phyloP scores from a whole-genome alignment of 2,329 filamentous ascomycete species.

The Rhexocercosporidium sp. region DNA sequence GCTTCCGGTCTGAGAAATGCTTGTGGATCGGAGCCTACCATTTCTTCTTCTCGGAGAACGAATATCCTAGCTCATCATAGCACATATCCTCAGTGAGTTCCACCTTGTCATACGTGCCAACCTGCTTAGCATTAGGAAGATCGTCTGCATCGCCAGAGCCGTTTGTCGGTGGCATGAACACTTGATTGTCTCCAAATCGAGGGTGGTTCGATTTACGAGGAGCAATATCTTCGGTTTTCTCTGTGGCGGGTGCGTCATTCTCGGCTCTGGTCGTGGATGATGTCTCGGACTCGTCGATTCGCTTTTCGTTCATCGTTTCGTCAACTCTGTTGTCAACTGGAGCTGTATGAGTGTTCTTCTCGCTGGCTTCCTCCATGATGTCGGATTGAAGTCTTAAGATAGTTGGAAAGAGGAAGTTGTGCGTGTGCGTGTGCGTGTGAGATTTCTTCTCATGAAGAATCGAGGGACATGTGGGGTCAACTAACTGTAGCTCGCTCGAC shows the following conservation, averaged over 20 bases:
- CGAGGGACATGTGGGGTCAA: neutral
- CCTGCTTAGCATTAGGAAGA: constrained; percentile 23
- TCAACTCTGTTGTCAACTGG: neutral
- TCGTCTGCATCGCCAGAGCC: constrained; percentile 12
- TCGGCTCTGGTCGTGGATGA: constrained; percentile 28
- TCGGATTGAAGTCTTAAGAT: neutral
- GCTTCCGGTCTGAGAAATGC: neutral
- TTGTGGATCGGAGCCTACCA: constrained; percentile 52
- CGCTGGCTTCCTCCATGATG: neutral
- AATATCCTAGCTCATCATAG: constrained; percentile 68
- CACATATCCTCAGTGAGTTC: constrained; percentile 63
- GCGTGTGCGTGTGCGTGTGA: neutral
- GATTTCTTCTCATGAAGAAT: neutral
- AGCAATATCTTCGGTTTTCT: constrained; percentile 14
- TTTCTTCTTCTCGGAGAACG: constrained; percentile 66
- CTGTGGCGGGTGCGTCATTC: neutral
- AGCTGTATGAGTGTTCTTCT: neutral
- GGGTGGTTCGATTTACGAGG: constrained; percentile 19
- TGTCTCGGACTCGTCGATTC: constrained; percentile 19
- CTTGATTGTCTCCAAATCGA: constrained; percentile 27
- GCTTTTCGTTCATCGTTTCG: constrained; percentile 11
- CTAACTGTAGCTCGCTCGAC: neutral
- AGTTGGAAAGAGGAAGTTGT: neutral
- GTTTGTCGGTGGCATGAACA: constrained; percentile 5
- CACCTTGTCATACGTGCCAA: constrained; percentile 31